These are phyloP conservation scores for Herpotrichia juniperi DNA, from an alignment of 2,329 filamentous ascomycete genomes.

Conservation along the genomic window DNA sequence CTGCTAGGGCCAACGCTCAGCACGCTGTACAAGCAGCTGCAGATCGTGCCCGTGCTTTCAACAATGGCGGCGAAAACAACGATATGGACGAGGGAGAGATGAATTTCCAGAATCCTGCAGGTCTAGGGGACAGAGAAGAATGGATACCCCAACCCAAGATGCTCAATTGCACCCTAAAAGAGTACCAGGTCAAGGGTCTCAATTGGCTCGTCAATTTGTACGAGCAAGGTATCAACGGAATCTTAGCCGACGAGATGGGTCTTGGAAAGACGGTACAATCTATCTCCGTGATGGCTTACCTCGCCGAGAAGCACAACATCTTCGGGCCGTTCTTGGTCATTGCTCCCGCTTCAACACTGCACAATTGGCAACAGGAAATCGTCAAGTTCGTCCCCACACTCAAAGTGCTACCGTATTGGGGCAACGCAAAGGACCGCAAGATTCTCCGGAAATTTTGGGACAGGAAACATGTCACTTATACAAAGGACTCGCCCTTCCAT, in stretches of 20 bases:
- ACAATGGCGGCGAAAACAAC: conserved; percentile 70
- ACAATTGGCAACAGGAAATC: conserved; percentile 99
- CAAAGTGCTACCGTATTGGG: conserved; percentile 98
- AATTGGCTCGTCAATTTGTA: conserved; percentile 99
- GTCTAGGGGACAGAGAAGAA: conserved; percentile 84
- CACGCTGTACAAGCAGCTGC: conserved; percentile 94
- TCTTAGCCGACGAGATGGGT: conserved; percentile 98
- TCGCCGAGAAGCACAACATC: conserved; percentile 95
- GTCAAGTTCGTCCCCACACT: conserved; percentile 91
- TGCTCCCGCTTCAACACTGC: conserved; percentile 90
- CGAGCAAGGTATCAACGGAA: conserved; percentile 99
- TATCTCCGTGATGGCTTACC: conserved; percentile 98
- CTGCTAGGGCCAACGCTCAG: conserved; percentile 94
- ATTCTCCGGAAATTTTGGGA: conserved; percentile 99
- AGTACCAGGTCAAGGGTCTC: conserved; percentile 98
- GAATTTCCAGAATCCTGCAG: conserved; percentile 99
- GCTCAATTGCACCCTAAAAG: conserved; percentile 91
- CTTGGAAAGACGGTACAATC: conserved; percentile 98
- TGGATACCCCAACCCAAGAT: conserved; percentile 88
- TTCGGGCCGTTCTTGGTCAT: conserved; percentile 98
- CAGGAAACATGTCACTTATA: conserved; percentile 95
- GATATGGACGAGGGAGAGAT: conserved; percentile 96
- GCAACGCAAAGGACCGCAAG: conserved; percentile 90
- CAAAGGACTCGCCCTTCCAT: conserved; percentile 90
- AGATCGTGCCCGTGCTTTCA: conserved; percentile 90